Base-by-base conservation (phyloP, 148 eudicot species). In the Diospyros lotus region DNA sequence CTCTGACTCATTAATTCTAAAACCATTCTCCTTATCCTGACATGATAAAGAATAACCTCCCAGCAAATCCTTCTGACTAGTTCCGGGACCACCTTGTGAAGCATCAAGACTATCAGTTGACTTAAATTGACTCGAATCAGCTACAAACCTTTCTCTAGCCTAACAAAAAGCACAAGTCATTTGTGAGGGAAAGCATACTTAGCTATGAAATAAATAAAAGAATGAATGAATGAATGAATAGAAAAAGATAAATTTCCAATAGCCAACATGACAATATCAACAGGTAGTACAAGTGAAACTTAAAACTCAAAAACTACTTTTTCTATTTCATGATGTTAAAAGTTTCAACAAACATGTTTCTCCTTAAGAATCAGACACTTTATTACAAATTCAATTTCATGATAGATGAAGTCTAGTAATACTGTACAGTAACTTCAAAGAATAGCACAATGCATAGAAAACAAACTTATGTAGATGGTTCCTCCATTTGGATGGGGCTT, bases 121-220 rank as follows among this genome's bases (percentile, higher is more conserved):
- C 44, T 69, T 58, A 39, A 43, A 58, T 13, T 77, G 64, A 83
- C 70, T 72, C 75, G 68, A 82, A 73, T 75, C 68, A 77, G 66
- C 80, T 77, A 53, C 79, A 66, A 69, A 51, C 61, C 63, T 70
- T 75, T 77, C 78, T 73, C 83, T 66, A 64, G 54, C 84, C 88
- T 91, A 64, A 71, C 13, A 52, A 59, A 54, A 61, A 17, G 50
- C 76, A 64, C 15, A 78, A 61, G 60, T 40, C 59, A 12, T 38
- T 41, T 13, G 18, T 40, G 52, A 65, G 74, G 63, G 39, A 63
- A 71, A 1, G 39, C 1, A 66, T 43, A 52, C 14, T 42, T 67
- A 48, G 39, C 15, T 7, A 40, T 18, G 8, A 5, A 43, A 55
- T 9, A 66, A 7, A 55, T 18, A 64, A 28, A 28, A 28, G 28